A percentile compares a stretch with the other conserved stretches of the same genome.
phyloP scores from a whole-genome alignment of 1,284 basidiomycete genomes.

The Tilletia indica region DNA sequence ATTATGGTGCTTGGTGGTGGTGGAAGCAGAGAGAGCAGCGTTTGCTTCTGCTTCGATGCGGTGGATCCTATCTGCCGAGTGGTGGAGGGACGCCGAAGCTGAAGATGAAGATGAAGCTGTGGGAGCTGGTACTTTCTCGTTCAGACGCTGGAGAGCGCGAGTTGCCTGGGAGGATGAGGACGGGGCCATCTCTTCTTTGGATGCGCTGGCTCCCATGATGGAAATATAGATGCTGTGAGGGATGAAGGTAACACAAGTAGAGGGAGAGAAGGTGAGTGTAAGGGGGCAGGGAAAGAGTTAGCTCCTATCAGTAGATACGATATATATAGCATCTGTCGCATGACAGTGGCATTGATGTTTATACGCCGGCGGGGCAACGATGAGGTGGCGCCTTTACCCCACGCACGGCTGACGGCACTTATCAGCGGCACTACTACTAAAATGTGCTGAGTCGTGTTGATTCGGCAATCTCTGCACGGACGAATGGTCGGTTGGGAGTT shows the following conservation, averaged over 20 bases:
- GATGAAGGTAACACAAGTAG: background rate
- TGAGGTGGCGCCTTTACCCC: no score
- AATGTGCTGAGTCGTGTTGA: no score
- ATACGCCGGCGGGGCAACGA: no score
- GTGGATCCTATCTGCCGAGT: background rate
- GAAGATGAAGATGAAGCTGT: background rate
- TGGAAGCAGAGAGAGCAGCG: background rate
- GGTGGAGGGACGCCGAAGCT: conserved; percentile 2
- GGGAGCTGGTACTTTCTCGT: conserved; percentile 7
- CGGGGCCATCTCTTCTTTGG: background rate
- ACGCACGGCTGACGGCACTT: no score
- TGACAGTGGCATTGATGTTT: no score
- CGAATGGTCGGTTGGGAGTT: no score
- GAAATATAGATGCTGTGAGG: background rate
- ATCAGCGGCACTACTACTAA: no score
- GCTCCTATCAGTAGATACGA: no score
- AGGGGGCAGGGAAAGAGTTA: no score
- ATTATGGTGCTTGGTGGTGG: background rate
- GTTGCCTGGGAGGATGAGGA: background rate
- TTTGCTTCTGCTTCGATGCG: conserved; percentile 5
- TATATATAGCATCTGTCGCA: no score
- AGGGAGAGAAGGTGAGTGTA: background rate
- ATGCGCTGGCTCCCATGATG: conserved; percentile 15
- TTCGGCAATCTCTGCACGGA: no score
- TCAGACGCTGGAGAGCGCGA: conserved; percentile 4